Percentiles rank a stretch among this genome's conserved stretches.
Conservation (phyloP, 2,329 filamentous ascomycete genomes). For the Botrytis fragariae region DNA sequence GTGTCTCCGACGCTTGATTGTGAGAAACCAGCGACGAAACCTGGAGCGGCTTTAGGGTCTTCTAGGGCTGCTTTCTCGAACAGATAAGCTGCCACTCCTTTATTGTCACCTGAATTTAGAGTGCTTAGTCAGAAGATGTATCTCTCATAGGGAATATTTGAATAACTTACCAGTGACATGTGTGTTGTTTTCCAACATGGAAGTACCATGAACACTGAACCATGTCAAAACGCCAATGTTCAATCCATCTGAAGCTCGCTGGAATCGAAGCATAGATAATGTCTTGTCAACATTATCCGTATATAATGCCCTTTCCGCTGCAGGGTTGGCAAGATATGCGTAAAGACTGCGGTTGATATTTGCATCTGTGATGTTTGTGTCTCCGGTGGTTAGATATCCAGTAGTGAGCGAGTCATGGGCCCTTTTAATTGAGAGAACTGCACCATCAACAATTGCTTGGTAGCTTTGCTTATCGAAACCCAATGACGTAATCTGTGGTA, state of each 20-base stretch:
- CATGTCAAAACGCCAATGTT: conserved; percentile 82
- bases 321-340: conserved; percentile 82
- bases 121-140: background rate
- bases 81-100: conserved; percentile 82
- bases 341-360: conserved; percentile 88
- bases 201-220: conserved; percentile 78
- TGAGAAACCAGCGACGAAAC: conserved; percentile 87
- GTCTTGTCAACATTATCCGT: conserved; percentile 62
- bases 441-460: conserved; percentile 84
- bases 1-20: conserved; percentile 91
- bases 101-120: conserved; percentile 60
- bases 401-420: conserved; percentile 68
- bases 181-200: conserved; percentile 86
- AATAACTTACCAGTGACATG: conserved; percentile 62
- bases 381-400: conserved; percentile 69
- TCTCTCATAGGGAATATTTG: background rate
- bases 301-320: conserved; percentile 70
- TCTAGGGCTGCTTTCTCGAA: conserved; percentile 67
- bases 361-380: conserved; percentile 66
- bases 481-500: conserved; percentile 83
- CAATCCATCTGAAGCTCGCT: conserved; percentile 68
- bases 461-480: conserved; percentile 86
- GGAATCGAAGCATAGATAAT: conserved; percentile 77
- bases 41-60: conserved; percentile 56
- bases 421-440: conserved; percentile 73